Evolutionary conservation across 768 basidiomycete genomes (phyloP).

Genomic region (Boletus bicolor): DNA sequence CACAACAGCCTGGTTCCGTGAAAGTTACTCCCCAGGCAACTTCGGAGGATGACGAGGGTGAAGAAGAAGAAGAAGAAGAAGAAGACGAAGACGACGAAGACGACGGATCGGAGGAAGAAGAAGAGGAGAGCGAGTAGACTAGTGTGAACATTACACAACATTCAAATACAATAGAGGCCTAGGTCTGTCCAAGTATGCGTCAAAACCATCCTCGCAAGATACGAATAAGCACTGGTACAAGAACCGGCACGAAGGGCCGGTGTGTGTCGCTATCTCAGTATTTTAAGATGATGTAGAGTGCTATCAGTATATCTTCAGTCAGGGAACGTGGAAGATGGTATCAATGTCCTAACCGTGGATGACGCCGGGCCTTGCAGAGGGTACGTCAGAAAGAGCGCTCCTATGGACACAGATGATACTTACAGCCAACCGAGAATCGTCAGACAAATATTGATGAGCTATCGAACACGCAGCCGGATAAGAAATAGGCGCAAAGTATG

Average conservation of each 20-base stretch:
- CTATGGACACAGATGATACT: conserved; percentile 26
- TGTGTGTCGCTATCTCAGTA: conserved; percentile 37
- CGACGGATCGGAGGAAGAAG: conserved; percentile 6
- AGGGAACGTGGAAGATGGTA: not conserved
- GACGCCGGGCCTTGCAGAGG: conserved; percentile 60
- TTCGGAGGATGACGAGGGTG: conserved; percentile 5
- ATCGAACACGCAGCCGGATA: conserved; percentile 15
- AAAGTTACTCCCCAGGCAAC: not conserved
- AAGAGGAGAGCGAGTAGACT: conserved; percentile 17
- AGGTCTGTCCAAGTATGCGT: not conserved
- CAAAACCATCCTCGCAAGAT: not conserved
- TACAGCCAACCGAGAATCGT: conserved; percentile 80
- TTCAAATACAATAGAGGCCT: conserved; percentile 4
- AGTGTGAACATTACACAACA: conserved; percentile 6
- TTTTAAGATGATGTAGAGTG: conserved; percentile 80
- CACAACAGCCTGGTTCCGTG: not conserved
- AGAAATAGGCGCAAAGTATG: not conserved
- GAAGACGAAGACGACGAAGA: not conserved
- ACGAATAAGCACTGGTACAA: not conserved
- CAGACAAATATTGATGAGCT: conserved; percentile 72
- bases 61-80: conserved; percentile 2
- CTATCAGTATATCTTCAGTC: conserved; percentile 36
- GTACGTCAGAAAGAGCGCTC: conserved; percentile 8
- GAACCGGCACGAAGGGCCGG: not conserved
- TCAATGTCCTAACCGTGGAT: conserved; percentile 50